Base-by-base conservation (phyloP, 768 basidiomycete genomes). In the Boletellus emodensis region DNA sequence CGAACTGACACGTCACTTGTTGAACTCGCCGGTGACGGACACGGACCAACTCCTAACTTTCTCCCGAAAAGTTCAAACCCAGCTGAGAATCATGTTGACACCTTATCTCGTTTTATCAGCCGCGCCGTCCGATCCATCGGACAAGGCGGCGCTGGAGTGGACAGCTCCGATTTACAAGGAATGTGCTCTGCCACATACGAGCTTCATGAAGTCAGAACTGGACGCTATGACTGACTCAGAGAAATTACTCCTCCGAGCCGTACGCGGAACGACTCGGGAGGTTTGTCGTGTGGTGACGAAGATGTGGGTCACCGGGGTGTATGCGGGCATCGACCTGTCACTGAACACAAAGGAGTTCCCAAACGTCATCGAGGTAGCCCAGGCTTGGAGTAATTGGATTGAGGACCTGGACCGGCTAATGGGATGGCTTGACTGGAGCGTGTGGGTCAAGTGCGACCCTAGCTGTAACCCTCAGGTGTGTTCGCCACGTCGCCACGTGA, bases 391-490 rank as follows among this genome's bases (percentile, higher is more conserved):
- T n/a, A 26, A 51, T 13, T 79, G 77, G 77, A 58, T 46, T 14
- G 26, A 32, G 14, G 64, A 68, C 6, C 39, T 75, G 9, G 53
- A 66, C 11, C 50, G 47, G 12, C 56, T 79, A 28, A 75, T 78
- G 68, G 42, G 37, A 0, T 80, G 78, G 78, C 58, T 81, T 2
- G 78, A 74, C 51, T 80, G 79, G 78, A 70, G 68, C 47, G 60
- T 67, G 12, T 81, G 78, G 78, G 57, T 71, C 4, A 74, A 63
- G 37, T 80, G 79, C 50, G 59, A 55, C 0, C 78, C 78, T 12
- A 71, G 62, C 2, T 81, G 78, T 59, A 55, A 56, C 1, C 64
- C 65, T 38, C 73, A 77, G 66, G 77, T 78, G 49, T 5, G 70
- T 63, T 20, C 8, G 3, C 20, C 22, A 33, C 33, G 17, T 7